These are phyloP conservation scores for Kuraishia ogatae DNA, from an alignment of 805 yeast species.

Conservation along the genomic window DNA sequence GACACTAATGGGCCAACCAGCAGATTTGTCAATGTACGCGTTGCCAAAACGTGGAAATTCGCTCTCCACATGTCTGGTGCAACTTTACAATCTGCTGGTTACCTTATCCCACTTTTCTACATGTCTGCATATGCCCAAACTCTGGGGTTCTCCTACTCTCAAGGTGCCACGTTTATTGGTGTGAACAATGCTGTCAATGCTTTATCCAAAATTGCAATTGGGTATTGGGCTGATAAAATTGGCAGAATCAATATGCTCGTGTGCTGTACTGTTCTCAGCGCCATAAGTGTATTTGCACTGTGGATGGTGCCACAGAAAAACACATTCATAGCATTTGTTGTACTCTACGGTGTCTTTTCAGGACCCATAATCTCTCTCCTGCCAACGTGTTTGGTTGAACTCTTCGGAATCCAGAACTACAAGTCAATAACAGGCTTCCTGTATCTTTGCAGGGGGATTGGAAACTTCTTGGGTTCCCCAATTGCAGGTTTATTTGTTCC, in stretches of 20 bases:
- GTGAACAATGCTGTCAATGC: slow-evolving; percentile 26
- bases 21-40: neutral
- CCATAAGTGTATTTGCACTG: slow-evolving; percentile 23
- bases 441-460: slow-evolving; percentile 26
- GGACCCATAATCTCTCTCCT: slow-evolving; percentile 26
- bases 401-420: slow-evolving; percentile 24
- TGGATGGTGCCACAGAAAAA: slow-evolving; percentile 24
- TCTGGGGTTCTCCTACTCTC: slow-evolving; percentile 18
- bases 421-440: slow-evolving; percentile 24
- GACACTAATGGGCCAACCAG: neutral
- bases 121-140: slow-evolving; percentile 26
- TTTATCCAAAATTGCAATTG: slow-evolving; percentile 22
- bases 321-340: slow-evolving; percentile 22
- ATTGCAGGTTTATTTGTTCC: slow-evolving; percentile 23
- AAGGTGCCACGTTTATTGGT: slow-evolving; percentile 27
- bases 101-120: slow-evolving; percentile 23
- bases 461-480: slow-evolving; percentile 25
- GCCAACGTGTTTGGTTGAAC: slow-evolving; percentile 24
- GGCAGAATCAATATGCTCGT: slow-evolving; percentile 35
- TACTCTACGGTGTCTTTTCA: slow-evolving; percentile 24
- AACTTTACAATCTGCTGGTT: slow-evolving; percentile 25
- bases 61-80: slow-evolving; percentile 10
- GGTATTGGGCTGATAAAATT: slow-evolving; percentile 27
- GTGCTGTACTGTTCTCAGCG: slow-evolving; percentile 25
- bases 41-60: neutral